Evolutionary conservation across 768 basidiomycete species (phyloP).

Genomic region (Pleurotus cornucopiae): DNA sequence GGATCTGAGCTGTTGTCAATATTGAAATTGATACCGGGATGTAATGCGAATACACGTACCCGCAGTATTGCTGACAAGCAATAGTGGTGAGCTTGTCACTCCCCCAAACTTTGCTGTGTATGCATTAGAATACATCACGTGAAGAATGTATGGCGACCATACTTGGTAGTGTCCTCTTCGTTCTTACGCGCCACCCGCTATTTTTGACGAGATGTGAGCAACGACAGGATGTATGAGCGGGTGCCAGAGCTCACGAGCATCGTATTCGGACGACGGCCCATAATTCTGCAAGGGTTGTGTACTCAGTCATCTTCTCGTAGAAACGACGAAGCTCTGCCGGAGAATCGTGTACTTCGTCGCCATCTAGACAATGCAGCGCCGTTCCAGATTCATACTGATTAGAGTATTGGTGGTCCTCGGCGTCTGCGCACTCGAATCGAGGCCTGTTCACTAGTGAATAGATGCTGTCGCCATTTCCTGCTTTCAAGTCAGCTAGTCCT

Average conservation of each 20-base stretch:
- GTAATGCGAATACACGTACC: slow-evolving; percentile 7
- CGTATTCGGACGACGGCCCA: slow-evolving; percentile 23
- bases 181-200: slow-evolving; percentile 21
- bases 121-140: not conserved
- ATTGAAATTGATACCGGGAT: not conserved
- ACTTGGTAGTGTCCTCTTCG: slow-evolving; percentile 21
- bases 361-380: slow-evolving; percentile 32
- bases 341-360: slow-evolving; percentile 21
- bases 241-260: slow-evolving; percentile 24
- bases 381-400: slow-evolving; percentile 10
- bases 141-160: not conserved
- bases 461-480: slow-evolving; percentile 24
- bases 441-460: slow-evolving; percentile 16
- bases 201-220: not conserved
- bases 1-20: slow-evolving; percentile 10
- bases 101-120: slow-evolving; percentile 21
- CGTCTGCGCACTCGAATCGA: slow-evolving; percentile 27
- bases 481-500: slow-evolving; percentile 29
- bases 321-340: slow-evolving; percentile 25
- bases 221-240: not conserved
- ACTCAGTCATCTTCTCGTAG: slow-evolving; percentile 18
- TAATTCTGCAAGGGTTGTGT: slow-evolving; percentile 26
- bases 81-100: slow-evolving; percentile 27
- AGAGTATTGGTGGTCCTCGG: not conserved
- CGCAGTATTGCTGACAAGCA: slow-evolving; percentile 21